Base-by-base conservation (phyloP, 768 basidiomycete species). In the Tubosaeta brunneosetosa region DNA sequence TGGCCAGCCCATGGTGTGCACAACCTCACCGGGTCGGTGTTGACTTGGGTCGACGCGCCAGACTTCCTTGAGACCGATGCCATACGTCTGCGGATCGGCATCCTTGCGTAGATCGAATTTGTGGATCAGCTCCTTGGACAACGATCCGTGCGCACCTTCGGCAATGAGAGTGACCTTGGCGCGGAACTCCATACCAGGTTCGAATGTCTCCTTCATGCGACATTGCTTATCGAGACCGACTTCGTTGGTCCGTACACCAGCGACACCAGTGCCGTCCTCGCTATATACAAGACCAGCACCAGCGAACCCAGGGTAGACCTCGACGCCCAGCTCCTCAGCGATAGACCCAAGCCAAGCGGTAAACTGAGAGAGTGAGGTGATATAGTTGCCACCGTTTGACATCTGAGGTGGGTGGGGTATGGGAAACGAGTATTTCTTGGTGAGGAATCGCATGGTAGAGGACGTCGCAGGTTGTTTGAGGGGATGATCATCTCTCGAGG, bases 381-480 rank as follows among this genome's bases (percentile, higher is more conserved):
- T 85, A 68, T 91, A 97, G 72, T 97, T 99, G 44, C 94, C 88
- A 27, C 86, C 80, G 76, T 97, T 97, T 62, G 77, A 75, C 97
- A 99, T 99, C 69, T 97, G 94, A 0, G 95, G 94, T 4, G 97
- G 95, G 65, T 97, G 94, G 0, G 93, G 97, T 44, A 97, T 82
- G 12, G 91, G 92, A 55, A 94, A 71, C 11, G 88, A 80, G 49
- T 66, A 64, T 14, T 75, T 82, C 17, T 75, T 54, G 11, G 94
- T 94, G 56, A 99, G 77, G 65, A 83, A 91, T 40, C 89, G 83
- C 95, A 99, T 98, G 11, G 75, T 70, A 22, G 86, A 88, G 26
- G 81, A 83, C 0, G 80, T 84, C 0, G 93, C 91, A 0, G 83
- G 82, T 62, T 89, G 89, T 22, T 78, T 85, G 17, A 97, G 76